These are phyloP conservation scores for Achaetomium macrosporum DNA, from an alignment of 2,329 filamentous ascomycete species.

Conservation along the genomic window DNA sequence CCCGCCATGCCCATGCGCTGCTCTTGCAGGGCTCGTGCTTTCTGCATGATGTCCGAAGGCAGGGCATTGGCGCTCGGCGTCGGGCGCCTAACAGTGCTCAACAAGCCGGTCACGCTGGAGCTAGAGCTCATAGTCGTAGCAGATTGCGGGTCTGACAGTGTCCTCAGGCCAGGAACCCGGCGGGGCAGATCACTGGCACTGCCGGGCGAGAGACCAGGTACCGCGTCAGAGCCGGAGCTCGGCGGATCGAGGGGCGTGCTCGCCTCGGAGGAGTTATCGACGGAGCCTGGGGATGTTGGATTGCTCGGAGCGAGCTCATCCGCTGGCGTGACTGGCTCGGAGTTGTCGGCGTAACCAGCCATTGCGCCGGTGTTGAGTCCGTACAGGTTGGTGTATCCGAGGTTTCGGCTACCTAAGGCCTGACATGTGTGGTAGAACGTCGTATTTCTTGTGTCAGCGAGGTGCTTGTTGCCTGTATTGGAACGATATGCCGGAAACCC, in stretches of 20 bases:
- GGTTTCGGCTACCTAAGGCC: slow-evolving; percentile 2
- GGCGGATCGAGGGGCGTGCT: slow-evolving; percentile 43
- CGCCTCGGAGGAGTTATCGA: slow-evolving; percentile 41
- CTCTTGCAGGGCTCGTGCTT: slow-evolving; percentile 33
- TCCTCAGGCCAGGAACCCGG: slow-evolving; percentile 54
- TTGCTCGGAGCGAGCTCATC: slow-evolving; percentile 39
- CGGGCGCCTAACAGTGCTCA: slow-evolving; percentile 60
- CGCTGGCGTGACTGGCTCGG: slow-evolving; percentile 42
- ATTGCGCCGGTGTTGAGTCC: slow-evolving; percentile 20
- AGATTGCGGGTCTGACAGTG: slow-evolving; percentile 52
- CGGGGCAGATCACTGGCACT: slow-evolving; percentile 35
- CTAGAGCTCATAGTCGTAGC: slow-evolving; percentile 61
- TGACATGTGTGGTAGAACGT: background rate
- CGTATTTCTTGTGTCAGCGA: background rate
- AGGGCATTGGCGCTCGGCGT: slow-evolving; percentile 35
- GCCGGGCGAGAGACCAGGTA: slow-evolving; percentile 19
- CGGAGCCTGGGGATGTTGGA: slow-evolving; percentile 39
- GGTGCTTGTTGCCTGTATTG: background rate
- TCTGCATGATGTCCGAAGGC: slow-evolving; percentile 38
- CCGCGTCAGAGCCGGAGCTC: slow-evolving; percentile 27
- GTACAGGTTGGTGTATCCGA: background rate
- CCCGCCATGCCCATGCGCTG: slow-evolving; percentile 31
- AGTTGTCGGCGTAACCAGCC: slow-evolving; percentile 28
- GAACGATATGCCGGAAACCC: background rate
- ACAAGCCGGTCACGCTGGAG: slow-evolving; percentile 76